Percentiles rank a stretch among this genome's conserved stretches.
phyloP scores from a whole-genome alignment of 352 stramenopile genomes.

The Phytophthora vignae region DNA sequence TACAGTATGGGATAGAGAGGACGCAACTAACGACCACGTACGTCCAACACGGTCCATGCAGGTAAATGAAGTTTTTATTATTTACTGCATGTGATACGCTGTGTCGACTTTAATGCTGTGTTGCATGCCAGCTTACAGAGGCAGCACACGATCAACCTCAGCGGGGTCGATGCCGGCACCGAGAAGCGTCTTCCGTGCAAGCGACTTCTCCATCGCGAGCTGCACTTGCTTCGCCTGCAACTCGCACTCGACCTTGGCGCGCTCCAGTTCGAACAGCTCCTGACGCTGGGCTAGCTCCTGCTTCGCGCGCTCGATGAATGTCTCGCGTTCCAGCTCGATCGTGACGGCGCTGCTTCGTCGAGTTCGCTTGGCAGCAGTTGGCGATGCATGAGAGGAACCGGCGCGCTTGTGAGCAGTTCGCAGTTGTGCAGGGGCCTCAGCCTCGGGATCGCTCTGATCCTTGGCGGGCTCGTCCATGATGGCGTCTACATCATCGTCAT shows the following conservation, averaged over 20 bases:
- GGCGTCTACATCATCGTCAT: slow-evolving; percentile 3
- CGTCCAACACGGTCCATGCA: too few relatives aligned
- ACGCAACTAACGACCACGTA: too few relatives aligned
- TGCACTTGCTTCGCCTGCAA: slow-evolving; percentile 53
- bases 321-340: slow-evolving; percentile 29
- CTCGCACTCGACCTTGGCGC: slow-evolving; percentile 53
- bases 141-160: slow-evolving; percentile 58
- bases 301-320: slow-evolving; percentile 29
- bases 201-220: slow-evolving; percentile 45
- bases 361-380: slow-evolving; percentile 14
- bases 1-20: too few relatives aligned
- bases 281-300: slow-evolving; percentile 48
- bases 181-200: slow-evolving; percentile 57
- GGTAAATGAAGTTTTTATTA: too few relatives aligned
- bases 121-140: slow-evolving; percentile 23
- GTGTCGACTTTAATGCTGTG: not conserved
- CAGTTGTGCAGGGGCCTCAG: not conserved
- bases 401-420: slow-evolving; percentile 17
- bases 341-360: slow-evolving; percentile 8
- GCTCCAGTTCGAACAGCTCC: slow-evolving; percentile 55
- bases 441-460: slow-evolving; percentile 7
- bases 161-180: slow-evolving; percentile 43
- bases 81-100: not conserved
- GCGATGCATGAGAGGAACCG: not conserved
- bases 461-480: slow-evolving; percentile 9